A percentile compares a stretch with the other conserved stretches of the same genome.
Evolutionary conservation across 192 early-diverging fungal genomes (phyloP).

Genomic region (Mycoemilia scoparia): DNA sequence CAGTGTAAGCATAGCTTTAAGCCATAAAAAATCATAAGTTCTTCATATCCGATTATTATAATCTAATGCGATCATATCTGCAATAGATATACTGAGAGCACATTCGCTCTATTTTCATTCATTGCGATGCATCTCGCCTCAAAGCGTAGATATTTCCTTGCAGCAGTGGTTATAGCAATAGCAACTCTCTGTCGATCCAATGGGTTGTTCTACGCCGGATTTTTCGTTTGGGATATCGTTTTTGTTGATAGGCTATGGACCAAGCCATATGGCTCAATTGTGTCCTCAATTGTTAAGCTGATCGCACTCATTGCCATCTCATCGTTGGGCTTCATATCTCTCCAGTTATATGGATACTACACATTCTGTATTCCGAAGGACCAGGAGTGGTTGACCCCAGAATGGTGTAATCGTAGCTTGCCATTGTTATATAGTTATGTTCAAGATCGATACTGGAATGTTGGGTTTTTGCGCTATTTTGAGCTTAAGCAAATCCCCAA

Average conservation of each 20-base stretch:
- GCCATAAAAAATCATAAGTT: no score
- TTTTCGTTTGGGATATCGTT: constrained; percentile 55
- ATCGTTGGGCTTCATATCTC: constrained; percentile 34
- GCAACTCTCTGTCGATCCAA: constrained; percentile 56
- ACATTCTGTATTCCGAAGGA: constrained; percentile 32
- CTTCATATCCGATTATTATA: no score
- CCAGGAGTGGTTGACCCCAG: constrained; percentile 22
- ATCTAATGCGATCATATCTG: no score
- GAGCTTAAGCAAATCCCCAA: constrained; percentile 71
- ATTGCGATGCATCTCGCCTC: constrained; percentile 45
- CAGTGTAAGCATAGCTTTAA: no score
- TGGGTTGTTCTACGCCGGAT: constrained; percentile 63
- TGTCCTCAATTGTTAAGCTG: constrained; percentile 3
- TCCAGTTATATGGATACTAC: constrained; percentile 42
- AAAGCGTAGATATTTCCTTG: constrained; percentile 26
- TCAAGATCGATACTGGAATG: constrained; percentile 75
- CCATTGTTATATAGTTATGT: constrained; percentile 70
- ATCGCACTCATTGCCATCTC: constrained; percentile 25
- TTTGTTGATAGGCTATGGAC: constrained; percentile 4
- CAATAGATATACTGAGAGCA: constrained; percentile 76
- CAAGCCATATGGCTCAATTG: background rate
- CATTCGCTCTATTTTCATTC: constrained; percentile 66
- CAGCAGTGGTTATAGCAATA: constrained; percentile 44
- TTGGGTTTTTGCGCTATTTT: constrained; percentile 73
- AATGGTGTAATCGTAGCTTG: constrained; percentile 39